Conservation (phyloP, 345 rosid genomes). For the Orychophragmus violaceus region DNA sequence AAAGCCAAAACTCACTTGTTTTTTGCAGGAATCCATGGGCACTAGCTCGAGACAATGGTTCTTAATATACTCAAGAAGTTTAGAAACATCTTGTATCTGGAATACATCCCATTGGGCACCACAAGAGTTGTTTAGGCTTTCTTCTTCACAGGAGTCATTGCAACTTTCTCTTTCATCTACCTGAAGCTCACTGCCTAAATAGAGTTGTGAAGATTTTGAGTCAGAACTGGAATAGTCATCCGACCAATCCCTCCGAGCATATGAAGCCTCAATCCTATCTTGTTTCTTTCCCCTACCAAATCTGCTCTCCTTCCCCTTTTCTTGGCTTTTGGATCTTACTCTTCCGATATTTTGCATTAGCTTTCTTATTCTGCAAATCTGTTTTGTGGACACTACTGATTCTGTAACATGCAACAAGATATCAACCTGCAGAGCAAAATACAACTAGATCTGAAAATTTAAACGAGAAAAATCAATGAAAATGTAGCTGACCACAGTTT, state of each 20-base stretch:
- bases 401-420: slow-evolving; percentile 75
- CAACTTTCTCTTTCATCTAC: slow-evolving; percentile 31
- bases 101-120: slow-evolving; percentile 97
- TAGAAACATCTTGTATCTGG: slow-evolving; percentile 78
- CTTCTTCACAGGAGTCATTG: slow-evolving; percentile 25
- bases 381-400: slow-evolving; percentile 60
- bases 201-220: slow-evolving; percentile 35
- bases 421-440: slow-evolving; percentile 56
- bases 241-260: slow-evolving; percentile 33
- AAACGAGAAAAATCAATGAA: background rate
- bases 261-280: slow-evolving; percentile 34
- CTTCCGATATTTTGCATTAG: slow-evolving; percentile 38
- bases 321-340: background rate
- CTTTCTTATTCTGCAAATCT: slow-evolving; percentile 71
- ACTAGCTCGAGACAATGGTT: slow-evolving; percentile 58
- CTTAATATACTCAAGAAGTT: slow-evolving; percentile 64
- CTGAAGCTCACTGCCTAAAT: slow-evolving; percentile 9
- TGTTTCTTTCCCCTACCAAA: slow-evolving; percentile 6
- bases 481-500: background rate
- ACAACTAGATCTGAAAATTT: background rate
- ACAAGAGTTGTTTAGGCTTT: slow-evolving; percentile 36
- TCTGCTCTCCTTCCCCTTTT: background rate
- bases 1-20: slow-evolving; percentile 45
- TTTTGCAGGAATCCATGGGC: slow-evolving; percentile 29
- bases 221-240: slow-evolving; percentile 43